Base-by-base conservation (phyloP, 176 grass and related monocot species). In the Musa schizocarpa region DNA sequence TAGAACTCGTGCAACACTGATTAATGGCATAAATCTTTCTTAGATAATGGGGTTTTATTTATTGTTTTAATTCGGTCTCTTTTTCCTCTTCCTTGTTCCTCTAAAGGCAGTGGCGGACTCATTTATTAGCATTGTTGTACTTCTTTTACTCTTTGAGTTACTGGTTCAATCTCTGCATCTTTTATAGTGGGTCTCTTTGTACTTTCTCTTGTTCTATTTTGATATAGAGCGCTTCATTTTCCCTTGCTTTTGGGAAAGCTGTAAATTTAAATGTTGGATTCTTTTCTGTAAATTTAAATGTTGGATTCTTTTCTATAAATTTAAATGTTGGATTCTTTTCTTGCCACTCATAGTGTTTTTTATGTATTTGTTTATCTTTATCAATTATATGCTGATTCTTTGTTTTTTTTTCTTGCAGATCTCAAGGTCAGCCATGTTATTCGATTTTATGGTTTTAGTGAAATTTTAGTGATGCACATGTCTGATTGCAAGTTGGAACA, bases 371-470 rank as follows among this genome's bases (percentile, higher is more conserved):
- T 19, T 72, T 53, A 3, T 12, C 11, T 13, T 6, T 20, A 10
- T 50, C 1, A 10, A 27, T 20, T 14, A 49, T 50, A 62, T 16
- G 29, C 57, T 76, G 16, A 63, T 50, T 76, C 13, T 6, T 63
- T 51, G 16, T 62, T 51, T 11, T 63, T 63, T 23, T 20, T 81
- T 80, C 13, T 78, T 92, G 79, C 92, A 96, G 92, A 83, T 79
- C 83, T 82, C 92, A 92, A 96, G 89, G 92, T 96, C 76, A 92
- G 92, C 76, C 59, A 78, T 62, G 70, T 81, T 88, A 50, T 57
- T 73, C 9, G 20, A 71, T 76, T 26, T 69, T 59, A 63, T 25
- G 53, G 65, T 21, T 68, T 81, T 87, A 76, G 77, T 17, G 75
- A 71, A 74, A 70, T 82, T 76, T 25, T 83, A 20, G 34, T 62